Evolutionary conservation across 2,329 filamentous ascomycete genomes (phyloP).

Genomic region (Neofusicoccum sp.): DNA sequence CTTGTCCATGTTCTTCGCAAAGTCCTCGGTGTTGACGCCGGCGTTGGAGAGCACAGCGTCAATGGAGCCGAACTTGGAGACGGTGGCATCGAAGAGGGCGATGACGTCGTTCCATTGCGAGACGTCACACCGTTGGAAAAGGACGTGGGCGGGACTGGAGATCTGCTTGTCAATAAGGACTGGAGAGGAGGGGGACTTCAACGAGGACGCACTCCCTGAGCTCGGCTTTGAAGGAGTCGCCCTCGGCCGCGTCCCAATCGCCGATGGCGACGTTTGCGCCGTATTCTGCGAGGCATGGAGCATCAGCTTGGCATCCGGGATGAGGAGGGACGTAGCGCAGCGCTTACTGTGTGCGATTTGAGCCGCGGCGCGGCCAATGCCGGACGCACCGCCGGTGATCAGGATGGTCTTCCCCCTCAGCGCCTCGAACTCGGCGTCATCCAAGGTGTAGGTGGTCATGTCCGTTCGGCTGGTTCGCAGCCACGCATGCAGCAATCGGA

Average conservation of each 20-base stretch:
- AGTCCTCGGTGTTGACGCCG: conserved; percentile 23
- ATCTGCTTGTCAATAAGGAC: neutral
- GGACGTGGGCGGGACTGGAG: neutral
- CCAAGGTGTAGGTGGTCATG: conserved; percentile 8
- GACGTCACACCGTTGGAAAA: conserved; percentile 17
- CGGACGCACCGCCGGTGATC: conserved; percentile 29
- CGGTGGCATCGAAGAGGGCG: conserved; percentile 17
- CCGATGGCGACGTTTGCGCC: conserved; percentile 30
- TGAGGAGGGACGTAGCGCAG: neutral
- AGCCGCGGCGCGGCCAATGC: conserved; percentile 28
- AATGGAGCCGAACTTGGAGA: conserved; percentile 14
- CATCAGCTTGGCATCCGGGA: neutral
- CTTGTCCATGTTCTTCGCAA: conserved; percentile 13
- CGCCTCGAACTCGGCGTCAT: conserved; percentile 1
- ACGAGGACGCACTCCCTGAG: conserved; percentile 11
- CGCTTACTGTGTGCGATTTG: conserved; percentile 26
- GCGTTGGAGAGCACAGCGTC: conserved; percentile 24
- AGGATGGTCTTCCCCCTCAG: conserved; percentile 28
- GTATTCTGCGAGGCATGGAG: conserved; percentile 21
- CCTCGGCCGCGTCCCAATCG: conserved; percentile 26
- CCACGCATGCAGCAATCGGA: no score
- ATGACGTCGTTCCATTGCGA: conserved; percentile 2
- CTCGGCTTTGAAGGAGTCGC: conserved; percentile 22
- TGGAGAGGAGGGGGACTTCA: neutral
- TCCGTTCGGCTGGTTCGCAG: no score